These are phyloP conservation scores for Calendula officinalis DNA, from an alignment of 129 eudicot species.

Conservation along the genomic window DNA sequence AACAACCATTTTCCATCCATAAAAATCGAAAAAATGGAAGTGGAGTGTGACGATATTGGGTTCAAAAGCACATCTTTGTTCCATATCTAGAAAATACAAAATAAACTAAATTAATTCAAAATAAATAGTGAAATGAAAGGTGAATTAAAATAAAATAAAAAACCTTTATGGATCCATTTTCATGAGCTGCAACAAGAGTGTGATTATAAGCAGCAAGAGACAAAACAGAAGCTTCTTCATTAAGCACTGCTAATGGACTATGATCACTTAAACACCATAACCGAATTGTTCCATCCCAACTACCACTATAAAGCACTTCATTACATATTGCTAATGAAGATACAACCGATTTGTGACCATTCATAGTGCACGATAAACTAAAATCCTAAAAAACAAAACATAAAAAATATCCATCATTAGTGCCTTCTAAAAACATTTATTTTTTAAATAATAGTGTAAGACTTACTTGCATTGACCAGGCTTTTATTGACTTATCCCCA, in stretches of 20 bases:
- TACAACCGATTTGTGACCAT: constrained; percentile 87
- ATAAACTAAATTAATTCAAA: not conserved
- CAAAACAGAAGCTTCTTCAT: constrained; percentile 62
- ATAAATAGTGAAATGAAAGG: not conserved
- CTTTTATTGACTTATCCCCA: constrained; percentile 82
- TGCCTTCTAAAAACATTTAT: not conserved
- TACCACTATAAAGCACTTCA: constrained; percentile 86
- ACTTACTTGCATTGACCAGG: constrained; percentile 82
- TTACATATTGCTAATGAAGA: constrained; percentile 57
- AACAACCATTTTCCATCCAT: constrained; percentile 73
- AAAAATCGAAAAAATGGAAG: constrained; percentile 59
- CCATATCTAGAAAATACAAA: constrained; percentile 51
- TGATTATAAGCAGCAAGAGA: constrained; percentile 54
- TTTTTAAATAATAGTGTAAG: not conserved
- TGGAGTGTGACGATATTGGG: constrained; percentile 45
- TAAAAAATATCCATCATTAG: not conserved
- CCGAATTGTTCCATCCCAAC: constrained; percentile 96
- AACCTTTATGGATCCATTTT: constrained; percentile 73
- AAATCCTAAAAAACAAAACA: constrained; percentile 53
- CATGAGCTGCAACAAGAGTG: constrained; percentile 59
- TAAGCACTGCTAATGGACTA: constrained; percentile 68
- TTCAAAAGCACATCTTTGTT: constrained; percentile 46
- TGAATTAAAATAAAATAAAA: not conserved
- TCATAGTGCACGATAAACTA: constrained; percentile 59
- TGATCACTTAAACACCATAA: constrained; percentile 89